Conservation (phyloP, 2,329 filamentous ascomycete species). For the Chrysosporium queenslandicum region DNA sequence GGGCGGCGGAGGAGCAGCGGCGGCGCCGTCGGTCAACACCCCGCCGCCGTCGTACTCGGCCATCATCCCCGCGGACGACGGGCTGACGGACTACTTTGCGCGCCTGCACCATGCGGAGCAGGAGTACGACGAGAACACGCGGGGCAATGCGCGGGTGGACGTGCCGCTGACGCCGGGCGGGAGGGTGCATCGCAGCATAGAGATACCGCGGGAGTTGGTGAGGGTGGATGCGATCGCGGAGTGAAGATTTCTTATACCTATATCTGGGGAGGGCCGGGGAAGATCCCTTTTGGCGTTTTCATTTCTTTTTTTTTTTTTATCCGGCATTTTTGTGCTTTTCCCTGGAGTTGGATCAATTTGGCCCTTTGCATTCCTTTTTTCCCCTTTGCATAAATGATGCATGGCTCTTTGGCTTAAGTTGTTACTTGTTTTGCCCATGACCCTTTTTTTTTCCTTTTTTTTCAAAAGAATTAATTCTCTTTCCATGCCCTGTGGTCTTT, state of each 20-base stretch:
- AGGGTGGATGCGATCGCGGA: constrained; percentile 7
- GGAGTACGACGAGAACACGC: constrained; percentile 46
- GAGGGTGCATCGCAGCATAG: constrained; percentile 54
- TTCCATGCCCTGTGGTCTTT: no score
- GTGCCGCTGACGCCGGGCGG: constrained; percentile 55
- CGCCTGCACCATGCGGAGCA: constrained; percentile 58
- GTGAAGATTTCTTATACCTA: no score
- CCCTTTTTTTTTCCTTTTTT: no score
- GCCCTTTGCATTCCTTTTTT: no score
- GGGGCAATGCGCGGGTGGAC: constrained; percentile 38
- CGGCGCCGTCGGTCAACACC: constrained; percentile 62
- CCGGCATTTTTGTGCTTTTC: no score
- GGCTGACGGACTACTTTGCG: constrained; percentile 62
- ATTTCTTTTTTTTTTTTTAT: no score
- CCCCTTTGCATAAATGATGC: no score
- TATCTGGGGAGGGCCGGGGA: not conserved
- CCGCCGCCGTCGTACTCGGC: constrained; percentile 77
- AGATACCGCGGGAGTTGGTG: constrained; percentile 50
- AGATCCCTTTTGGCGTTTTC: not conserved
- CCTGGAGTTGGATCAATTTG: no score
- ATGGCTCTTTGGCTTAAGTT: no score
- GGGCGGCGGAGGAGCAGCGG: no score
- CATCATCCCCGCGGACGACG: constrained; percentile 60
- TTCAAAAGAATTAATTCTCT: no score
- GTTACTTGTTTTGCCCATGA: no score